Conservation (phyloP, 2,329 filamentous ascomycete species). For the Rhynchosporium agropyri region DNA sequence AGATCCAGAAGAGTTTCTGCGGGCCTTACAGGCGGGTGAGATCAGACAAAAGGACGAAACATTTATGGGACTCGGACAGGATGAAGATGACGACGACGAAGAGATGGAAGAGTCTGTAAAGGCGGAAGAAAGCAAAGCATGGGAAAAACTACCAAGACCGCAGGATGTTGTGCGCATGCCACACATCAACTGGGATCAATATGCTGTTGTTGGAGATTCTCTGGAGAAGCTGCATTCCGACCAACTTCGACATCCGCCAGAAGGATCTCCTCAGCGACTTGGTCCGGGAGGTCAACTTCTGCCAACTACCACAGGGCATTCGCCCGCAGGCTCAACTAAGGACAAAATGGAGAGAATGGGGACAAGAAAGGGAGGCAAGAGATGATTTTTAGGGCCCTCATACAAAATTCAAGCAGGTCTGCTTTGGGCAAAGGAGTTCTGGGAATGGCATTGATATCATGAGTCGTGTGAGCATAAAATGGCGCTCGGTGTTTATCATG, state of each 20-base stretch:
- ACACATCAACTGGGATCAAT: conserved; percentile 92
- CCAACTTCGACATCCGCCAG: conserved; percentile 67
- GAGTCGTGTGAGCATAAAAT: neutral
- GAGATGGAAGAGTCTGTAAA: conserved; percentile 34
- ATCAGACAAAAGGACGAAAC: conserved; percentile 46
- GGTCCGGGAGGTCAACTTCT: conserved; percentile 52
- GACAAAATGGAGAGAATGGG: conserved; percentile 49
- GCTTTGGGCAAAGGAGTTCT: neutral
- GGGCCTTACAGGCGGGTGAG: conserved; percentile 66
- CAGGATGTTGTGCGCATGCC: conserved; percentile 86
- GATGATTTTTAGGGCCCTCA: conserved; percentile 12
- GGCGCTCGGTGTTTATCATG: neutral
- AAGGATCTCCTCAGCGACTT: conserved; percentile 53
- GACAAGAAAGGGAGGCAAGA: conserved; percentile 34
- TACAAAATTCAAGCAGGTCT: neutral
- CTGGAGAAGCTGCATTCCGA: conserved; percentile 84
- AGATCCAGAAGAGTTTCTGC: conserved; percentile 72
- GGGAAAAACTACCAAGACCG: conserved; percentile 70
- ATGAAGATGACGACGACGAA: conserved; percentile 42
- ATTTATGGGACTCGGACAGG: conserved; percentile 33
- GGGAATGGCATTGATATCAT: neutral
- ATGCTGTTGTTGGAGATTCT: conserved; percentile 83
- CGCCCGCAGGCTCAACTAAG: conserved; percentile 57
- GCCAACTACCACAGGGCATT: conserved; percentile 53
- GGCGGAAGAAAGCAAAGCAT: conserved; percentile 43